Evolutionary conservation across 768 basidiomycete species (phyloP).

Genomic region (Leucocoprinus leucothites): DNA sequence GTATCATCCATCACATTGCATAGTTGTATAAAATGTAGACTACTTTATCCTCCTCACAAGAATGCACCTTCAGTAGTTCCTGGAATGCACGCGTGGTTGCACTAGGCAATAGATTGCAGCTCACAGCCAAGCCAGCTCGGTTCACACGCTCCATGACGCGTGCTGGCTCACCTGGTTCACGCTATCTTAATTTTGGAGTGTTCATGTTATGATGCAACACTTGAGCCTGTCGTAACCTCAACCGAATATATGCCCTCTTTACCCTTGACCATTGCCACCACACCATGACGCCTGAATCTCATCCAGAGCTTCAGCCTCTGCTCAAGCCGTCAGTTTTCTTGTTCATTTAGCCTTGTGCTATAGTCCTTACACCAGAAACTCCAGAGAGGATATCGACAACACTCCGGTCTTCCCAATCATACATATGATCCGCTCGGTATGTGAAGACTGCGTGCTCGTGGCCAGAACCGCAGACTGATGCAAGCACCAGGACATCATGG

Average conservation of each 20-base stretch:
- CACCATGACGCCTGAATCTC: slow-evolving; percentile 33
- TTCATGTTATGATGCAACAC: slow-evolving; percentile 8
- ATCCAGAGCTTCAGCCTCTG: slow-evolving; percentile 41
- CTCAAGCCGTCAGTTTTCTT: slow-evolving; percentile 34
- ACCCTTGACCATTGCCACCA: not conserved
- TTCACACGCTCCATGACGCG: not conserved
- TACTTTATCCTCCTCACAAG: no score
- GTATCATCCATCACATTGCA: no score
- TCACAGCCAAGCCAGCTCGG: not conserved
- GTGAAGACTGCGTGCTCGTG: slow-evolving; percentile 19
- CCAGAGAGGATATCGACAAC: slow-evolving; percentile 48
- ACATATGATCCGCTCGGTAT: slow-evolving; percentile 67
- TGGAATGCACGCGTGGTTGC: not conserved
- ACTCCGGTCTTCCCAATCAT: slow-evolving; percentile 79
- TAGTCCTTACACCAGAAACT: slow-evolving; percentile 6
- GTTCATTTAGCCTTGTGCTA: slow-evolving; percentile 2
- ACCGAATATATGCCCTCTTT: slow-evolving; percentile 6
- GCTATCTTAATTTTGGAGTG: not conserved
- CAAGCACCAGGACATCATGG: slow-evolving; percentile 55
- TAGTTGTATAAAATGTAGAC: no score
- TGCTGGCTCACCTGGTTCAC: slow-evolving; percentile 5
- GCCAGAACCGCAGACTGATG: slow-evolving; percentile 13
- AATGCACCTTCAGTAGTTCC: not conserved
- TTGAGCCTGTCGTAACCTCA: no score
- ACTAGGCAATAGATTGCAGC: no score